Conservation (phyloP, 352 stramenopile genomes). For the Phytopythium chamaehyphon region DNA sequence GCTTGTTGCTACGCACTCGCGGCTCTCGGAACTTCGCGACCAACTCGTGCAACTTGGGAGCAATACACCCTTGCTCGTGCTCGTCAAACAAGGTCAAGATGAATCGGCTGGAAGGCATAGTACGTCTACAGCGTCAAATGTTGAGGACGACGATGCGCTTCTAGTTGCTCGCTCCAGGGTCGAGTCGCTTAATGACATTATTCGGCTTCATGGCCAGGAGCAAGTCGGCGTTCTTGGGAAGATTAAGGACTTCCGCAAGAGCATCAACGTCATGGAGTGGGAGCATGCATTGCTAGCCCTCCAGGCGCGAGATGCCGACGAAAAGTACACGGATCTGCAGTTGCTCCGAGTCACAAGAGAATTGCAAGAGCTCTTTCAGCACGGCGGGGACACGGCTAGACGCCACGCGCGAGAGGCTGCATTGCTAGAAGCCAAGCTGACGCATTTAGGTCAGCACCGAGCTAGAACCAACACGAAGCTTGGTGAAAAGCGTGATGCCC, state of each 20-base stretch:
- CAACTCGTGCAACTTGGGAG: constrained; percentile 35
- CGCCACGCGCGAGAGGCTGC: constrained; percentile 75
- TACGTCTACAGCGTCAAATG: constrained; percentile 20
- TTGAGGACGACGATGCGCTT: constrained; percentile 44
- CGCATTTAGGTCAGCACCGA: constrained; percentile 57
- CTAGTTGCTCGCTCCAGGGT: constrained; percentile 78
- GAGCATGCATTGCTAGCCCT: constrained; percentile 80
- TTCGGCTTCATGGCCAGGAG: constrained; percentile 81
- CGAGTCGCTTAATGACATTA: constrained; percentile 85
- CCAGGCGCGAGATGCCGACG: constrained; percentile 84
- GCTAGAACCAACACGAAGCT: constrained; percentile 62
- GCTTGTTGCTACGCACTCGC: neutral
- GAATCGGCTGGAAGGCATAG: constrained; percentile 42
- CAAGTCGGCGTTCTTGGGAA: constrained; percentile 81
- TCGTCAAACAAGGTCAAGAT: constrained; percentile 91
- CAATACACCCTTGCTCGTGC: constrained; percentile 80
- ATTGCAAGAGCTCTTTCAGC: constrained; percentile 84
- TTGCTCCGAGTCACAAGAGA: constrained; percentile 92
- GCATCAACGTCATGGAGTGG: constrained; percentile 94
- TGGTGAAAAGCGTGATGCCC: constrained; percentile 35
- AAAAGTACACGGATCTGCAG: constrained; percentile 92
- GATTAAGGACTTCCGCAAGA: constrained; percentile 93
- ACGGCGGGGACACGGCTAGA: constrained; percentile 72
- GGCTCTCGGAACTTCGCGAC: constrained; percentile 8
- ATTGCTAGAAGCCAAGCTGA: constrained; percentile 72